Base-by-base conservation (phyloP, 371 early-diverging fungal genomes). In the Syncephalastrum sp. region DNA sequence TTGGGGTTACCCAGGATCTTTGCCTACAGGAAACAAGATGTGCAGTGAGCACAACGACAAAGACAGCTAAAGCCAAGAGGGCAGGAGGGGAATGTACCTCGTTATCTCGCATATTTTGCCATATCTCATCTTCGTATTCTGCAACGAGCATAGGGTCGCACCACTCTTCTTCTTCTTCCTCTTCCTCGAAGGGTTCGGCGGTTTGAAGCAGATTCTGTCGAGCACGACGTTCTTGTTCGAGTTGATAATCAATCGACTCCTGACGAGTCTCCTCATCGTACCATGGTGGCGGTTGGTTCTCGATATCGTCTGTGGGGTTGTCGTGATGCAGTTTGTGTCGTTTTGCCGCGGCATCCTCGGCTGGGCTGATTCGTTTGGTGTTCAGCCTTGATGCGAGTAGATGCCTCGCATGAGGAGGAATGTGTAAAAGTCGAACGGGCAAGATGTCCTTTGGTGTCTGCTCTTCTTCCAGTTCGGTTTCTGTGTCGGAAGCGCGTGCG, bases 41-140 rank as follows among this genome's bases (percentile, higher is more conserved):
- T 33, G 10, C 38, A 27, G 14, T 61, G 58, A 50, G 47, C 13
- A 24, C 50, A 50, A 3, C 1, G 4, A 27, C 21, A 33, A 33
- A 10, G 2, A 33, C 6, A 33, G 46, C 10, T 29, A 49, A 1
- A 64, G 16, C 43, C 21, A 21, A 2, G 2, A 33, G 38, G 2
- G 38, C 3, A 33, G 38, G 10, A 33, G 38, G 38, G 27, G 7
- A 45, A 14, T 16, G 3, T 65, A 88, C 88, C 84, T 97, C 96
- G 10, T 82, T 69, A 45, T 84, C 67, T n/a, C 71, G 75, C 81
- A 96, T 69, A 74, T 95, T 90, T 25, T 86, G 79, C 63, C 94
- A 93, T 38, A 97, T 97, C 16, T 98, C 97, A 5, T 65, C 72
- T 13, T 88, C 91, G 68, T 97, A 97, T 70, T 96, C 97, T 15